Base-by-base conservation (phyloP, 129 eudicot species). In the Escallonia herrerae region DNA sequence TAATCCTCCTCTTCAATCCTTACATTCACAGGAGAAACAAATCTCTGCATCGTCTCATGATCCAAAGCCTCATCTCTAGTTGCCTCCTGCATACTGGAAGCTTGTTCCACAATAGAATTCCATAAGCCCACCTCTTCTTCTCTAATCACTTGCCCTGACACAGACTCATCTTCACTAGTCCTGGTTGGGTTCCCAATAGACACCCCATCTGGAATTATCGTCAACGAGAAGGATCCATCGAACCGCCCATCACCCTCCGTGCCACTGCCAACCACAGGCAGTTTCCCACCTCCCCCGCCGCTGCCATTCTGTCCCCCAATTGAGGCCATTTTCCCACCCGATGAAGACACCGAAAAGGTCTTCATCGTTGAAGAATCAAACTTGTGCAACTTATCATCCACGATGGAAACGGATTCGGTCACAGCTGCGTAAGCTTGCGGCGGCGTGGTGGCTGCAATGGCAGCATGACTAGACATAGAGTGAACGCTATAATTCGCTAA, bases 401-500 rank as follows among this genome's bases (percentile, higher is more conserved):
- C 9, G 8, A 51, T 56, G 40, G 77, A 73, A 44, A 76, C 75
- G 0, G 72, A 68, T 38, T 84, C 95, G 8, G 63, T 57, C 8
- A 72, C 62, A 15, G 75, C 43, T 3, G 64, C 45, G 2, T 37
- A 60, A 14, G 75, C n/a, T 37, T 50, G 15, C 0, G 76, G 54
- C 5, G 78, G 71, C 42, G 70, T 53, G 2, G 69, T 13, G 12
- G 82, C 72, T 15, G 84, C 84, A 4, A 82, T 5, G 3, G 86
- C 84, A 6, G 82, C 58, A 58, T 73, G 62, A 33, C 42, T 68
- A 5, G 90, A 70, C 86, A 94, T 83, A 0, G 99, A 89, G 41
- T 89, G 66, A 38, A 94, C 99, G 42, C 95, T 94, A 40, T 80
- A 94, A 68, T 94, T 89, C 5, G 99, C 99, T 3, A 94, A 65